Percentiles rank a stretch among this genome's conserved stretches.
These are phyloP conservation scores for Suhomyces kilbournensis DNA, from an alignment of 805 yeast genomes.

Conservation along the genomic window DNA sequence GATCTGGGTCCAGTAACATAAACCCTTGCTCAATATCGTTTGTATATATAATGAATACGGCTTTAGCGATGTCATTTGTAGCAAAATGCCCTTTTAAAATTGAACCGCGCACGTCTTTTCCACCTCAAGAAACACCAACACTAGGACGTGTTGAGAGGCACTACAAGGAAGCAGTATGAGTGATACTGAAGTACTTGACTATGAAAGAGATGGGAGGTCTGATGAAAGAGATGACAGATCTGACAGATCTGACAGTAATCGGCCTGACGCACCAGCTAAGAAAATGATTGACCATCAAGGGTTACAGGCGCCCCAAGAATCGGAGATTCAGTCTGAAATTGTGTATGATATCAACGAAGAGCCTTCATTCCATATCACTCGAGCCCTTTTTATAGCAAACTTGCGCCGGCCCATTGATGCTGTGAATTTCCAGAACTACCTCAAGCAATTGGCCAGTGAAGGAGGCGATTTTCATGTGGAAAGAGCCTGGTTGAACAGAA, in stretches of 20 bases:
- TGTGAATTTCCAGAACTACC: conserved; percentile 32
- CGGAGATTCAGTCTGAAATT: conserved; percentile 8
- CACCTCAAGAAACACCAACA: not conserved
- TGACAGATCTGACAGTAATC: not conserved
- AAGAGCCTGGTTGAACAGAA: conserved; percentile 44
- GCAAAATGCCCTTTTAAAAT: not conserved
- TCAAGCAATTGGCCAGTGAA: conserved; percentile 27
- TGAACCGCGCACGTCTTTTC: not conserved
- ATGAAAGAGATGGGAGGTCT: conserved; percentile 5
- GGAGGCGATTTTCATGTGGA: conserved; percentile 28
- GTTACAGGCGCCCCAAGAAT: conserved; percentile 9
- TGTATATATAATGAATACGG: too few relatives aligned
- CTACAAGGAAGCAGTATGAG: conserved; percentile 9
- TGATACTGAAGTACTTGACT: conserved; percentile 14
- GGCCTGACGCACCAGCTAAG: not conserved
- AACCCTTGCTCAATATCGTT: too few relatives aligned
- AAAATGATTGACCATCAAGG: conserved; percentile 18
- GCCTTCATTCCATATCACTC: conserved; percentile 35
- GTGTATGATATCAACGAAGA: conserved; percentile 31
- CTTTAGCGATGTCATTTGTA: not conserved
- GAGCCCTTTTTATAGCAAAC: conserved; percentile 46
- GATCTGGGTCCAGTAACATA: conserved; percentile 54
- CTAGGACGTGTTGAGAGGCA: not conserved
- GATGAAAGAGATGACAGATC: conserved; percentile 6
- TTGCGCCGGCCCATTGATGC: conserved; percentile 39